Percentiles rank a stretch among this genome's conserved stretches.
These are phyloP conservation scores for Sporisorium reilianum DNA, from an alignment of 1,284 basidiomycete species.

Conservation along the genomic window DNA sequence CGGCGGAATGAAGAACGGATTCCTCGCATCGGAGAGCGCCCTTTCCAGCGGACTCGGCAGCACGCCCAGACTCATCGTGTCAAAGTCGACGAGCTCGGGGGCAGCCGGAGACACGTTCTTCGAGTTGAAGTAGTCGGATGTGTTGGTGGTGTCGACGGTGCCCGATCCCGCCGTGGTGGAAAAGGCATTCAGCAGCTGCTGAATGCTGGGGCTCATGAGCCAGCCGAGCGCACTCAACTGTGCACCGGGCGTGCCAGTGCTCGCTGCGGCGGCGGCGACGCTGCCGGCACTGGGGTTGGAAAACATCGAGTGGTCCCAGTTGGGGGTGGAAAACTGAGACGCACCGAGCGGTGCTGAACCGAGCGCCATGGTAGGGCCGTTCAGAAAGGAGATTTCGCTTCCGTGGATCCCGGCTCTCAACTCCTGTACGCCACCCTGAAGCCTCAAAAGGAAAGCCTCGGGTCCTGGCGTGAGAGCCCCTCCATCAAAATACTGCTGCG, in stretches of 20 bases:
- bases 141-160: constrained; percentile 30
- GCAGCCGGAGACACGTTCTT: constrained; percentile 20
- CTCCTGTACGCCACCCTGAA: constrained; percentile 60
- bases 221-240: constrained; percentile 51
- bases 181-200: constrained; percentile 54
- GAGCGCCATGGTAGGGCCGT: constrained; percentile 33
- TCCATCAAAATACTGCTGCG: constrained; percentile 58
- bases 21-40: constrained; percentile 53
- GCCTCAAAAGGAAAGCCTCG: constrained; percentile 60
- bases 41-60: constrained; percentile 40
- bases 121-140: constrained; percentile 51
- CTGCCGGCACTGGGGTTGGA: constrained; percentile 30
- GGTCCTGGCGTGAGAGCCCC: constrained; percentile 60
- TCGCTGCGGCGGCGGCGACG: constrained; percentile 26
- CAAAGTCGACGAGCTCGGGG: constrained; percentile 6
- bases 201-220: constrained; percentile 60
- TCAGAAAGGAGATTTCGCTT: constrained; percentile 53
- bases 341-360: constrained; percentile 31
- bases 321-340: constrained; percentile 40
- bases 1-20: constrained; percentile 59
- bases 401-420: constrained; percentile 58
- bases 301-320: constrained; percentile 48
- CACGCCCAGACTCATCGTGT: constrained; percentile 19
- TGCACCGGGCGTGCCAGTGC: constrained; percentile 27
- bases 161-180: constrained; percentile 35